These are phyloP conservation scores for Pythium dissotocum DNA, from an alignment of 352 stramenopile species.

Conservation along the genomic window DNA sequence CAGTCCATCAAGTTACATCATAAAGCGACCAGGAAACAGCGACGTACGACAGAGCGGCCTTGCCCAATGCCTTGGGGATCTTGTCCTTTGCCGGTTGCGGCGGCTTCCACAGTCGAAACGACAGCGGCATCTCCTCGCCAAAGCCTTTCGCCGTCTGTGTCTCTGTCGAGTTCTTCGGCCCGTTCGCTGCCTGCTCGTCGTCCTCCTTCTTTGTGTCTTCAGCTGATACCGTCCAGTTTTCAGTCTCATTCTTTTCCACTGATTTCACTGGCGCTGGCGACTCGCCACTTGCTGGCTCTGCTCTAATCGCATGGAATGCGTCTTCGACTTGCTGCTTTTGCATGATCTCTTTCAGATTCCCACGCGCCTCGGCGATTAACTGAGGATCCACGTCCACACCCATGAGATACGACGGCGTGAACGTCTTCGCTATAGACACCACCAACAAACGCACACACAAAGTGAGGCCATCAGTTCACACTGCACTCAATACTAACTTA, in stretches of 20 bases:
- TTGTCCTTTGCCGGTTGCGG: conserved; percentile 32
- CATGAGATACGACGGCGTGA: conserved; percentile 59
- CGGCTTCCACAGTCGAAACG: conserved; percentile 71
- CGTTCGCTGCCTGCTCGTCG: background rate
- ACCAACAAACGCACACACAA: background rate
- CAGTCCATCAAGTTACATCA: conserved; percentile 9
- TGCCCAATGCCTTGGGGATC: conserved; percentile 50
- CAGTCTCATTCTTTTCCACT: background rate
- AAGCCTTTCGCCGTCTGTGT: background rate
- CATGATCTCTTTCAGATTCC: conserved; percentile 64
- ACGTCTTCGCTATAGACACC: conserved; percentile 37
- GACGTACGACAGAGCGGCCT: conserved; percentile 50
- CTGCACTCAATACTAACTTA: background rate
- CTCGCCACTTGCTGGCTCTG: background rate
- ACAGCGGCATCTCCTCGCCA: conserved; percentile 51
- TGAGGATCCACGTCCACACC: conserved; percentile 75
- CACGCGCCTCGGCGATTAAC: conserved; percentile 59
- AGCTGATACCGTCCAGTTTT: background rate
- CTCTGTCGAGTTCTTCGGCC: background rate
- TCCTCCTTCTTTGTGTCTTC: background rate
- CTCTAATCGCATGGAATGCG: conserved; percentile 49
- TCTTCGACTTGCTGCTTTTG: conserved; percentile 57
- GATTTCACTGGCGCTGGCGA: background rate
- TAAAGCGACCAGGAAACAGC: conserved; percentile 6
- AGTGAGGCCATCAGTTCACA: background rate